A percentile compares a stretch with the other conserved stretches of the same genome.
phyloP scores from a whole-genome alignment of 345 rosid genomes.

The Brassica nigra region DNA sequence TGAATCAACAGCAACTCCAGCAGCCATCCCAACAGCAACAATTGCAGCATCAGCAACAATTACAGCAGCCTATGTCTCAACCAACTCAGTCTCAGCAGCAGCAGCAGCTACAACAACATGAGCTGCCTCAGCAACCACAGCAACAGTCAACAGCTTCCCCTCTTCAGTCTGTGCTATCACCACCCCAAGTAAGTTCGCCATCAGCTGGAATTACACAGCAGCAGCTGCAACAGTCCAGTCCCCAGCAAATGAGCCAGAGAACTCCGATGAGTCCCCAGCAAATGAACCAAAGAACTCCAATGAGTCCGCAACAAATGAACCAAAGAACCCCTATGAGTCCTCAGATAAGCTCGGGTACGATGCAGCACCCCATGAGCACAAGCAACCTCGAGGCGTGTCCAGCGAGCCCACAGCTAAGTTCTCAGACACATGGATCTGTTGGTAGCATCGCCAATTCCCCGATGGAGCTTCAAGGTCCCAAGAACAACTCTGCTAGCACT shows the following conservation, averaged over 20 bases:
- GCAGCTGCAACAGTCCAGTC: conserved; percentile 57
- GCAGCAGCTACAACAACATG: conserved; percentile 41
- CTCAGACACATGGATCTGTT: conserved; percentile 89
- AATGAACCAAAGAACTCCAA: conserved; percentile 75
- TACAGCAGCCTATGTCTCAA: conserved; percentile 45
- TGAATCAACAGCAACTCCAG: conserved; percentile 65
- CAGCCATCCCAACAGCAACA: conserved; percentile 45
- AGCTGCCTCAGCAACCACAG: conserved; percentile 46
- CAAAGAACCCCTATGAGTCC: conserved; percentile 70
- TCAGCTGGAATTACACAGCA: conserved; percentile 67
- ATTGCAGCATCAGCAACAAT: conserved; percentile 48
- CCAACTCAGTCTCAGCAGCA: conserved; percentile 45
- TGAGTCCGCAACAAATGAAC: conserved; percentile 64
- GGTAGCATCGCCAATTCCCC: conserved; percentile 91
- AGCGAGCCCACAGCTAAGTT: conserved; percentile 92
- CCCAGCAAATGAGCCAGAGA: conserved; percentile 81
- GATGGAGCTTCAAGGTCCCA: conserved; percentile 87
- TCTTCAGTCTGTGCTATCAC: conserved; percentile 73
- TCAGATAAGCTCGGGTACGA: conserved; percentile 79
- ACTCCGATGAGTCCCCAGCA: conserved; percentile 79
- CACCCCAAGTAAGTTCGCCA: conserved; percentile 77
- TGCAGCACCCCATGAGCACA: conserved; percentile 63
- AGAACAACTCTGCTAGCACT: conserved; percentile 71
- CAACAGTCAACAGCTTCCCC: conserved; percentile 67
- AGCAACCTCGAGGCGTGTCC: conserved; percentile 86